These are phyloP conservation scores for Candida glaebosa DNA, from an alignment of 805 yeast genomes.

Conservation along the genomic window DNA sequence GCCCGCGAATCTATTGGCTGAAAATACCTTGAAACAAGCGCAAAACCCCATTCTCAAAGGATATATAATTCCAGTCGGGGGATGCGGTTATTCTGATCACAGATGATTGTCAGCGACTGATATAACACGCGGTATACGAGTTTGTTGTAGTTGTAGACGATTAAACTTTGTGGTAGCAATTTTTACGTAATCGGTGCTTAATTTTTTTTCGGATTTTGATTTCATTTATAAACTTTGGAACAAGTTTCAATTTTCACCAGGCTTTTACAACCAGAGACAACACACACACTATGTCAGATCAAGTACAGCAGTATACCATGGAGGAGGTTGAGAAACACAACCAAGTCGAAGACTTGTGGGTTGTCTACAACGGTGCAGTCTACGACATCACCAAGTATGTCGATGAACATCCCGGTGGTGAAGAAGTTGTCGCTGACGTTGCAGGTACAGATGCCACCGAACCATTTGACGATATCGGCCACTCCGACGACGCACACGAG, in stretches of 20 bases:
- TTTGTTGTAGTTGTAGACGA: too few relatives aligned
- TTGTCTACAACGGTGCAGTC: constrained; percentile 42
- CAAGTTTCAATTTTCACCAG: not conserved
- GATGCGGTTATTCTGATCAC: too few relatives aligned
- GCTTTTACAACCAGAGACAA: not conserved
- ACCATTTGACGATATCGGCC: constrained; percentile 78
- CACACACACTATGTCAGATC: constrained; percentile 8
- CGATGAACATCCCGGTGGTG: constrained; percentile 49
- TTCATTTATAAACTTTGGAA: not conserved
- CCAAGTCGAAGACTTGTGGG: constrained; percentile 40
- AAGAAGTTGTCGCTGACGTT: constrained; percentile 41
- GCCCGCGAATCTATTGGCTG: not conserved
- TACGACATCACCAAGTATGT: constrained; percentile 40
- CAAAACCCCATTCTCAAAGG: too few relatives aligned
- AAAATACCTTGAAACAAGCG: too few relatives aligned
- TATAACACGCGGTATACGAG: too few relatives aligned
- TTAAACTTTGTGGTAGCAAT: not conserved
- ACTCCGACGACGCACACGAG: constrained; percentile 92
- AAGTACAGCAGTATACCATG: constrained; percentile 47
- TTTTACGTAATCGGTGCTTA: not conserved
- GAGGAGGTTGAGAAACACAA: constrained; percentile 46
- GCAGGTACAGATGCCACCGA: constrained; percentile 46
- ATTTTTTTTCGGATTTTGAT: not conserved
- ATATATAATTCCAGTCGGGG: too few relatives aligned
- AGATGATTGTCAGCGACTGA: too few relatives aligned